Conservation (phyloP, 2,329 filamentous ascomycete species). For the Xylariomycetidae sp. region DNA sequence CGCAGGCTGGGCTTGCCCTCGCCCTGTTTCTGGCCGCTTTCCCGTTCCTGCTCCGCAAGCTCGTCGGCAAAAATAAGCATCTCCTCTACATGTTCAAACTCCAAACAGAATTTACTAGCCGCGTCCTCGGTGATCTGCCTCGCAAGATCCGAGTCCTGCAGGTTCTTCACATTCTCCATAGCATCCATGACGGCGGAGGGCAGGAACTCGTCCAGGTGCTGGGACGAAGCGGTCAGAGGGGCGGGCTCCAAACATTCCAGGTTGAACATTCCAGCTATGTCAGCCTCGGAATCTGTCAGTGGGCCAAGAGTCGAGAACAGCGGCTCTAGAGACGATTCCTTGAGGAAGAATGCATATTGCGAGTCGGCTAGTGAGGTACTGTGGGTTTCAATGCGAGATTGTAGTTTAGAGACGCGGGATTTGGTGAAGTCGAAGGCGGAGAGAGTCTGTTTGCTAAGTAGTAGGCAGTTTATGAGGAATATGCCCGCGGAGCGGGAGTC, state of each 20-base stretch:
- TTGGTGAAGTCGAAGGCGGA: slow-evolving; percentile 60
- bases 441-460: slow-evolving; percentile 53
- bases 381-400: slow-evolving; percentile 50
- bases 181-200: slow-evolving; percentile 92
- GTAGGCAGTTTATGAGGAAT: slow-evolving; percentile 69
- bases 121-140: slow-evolving; percentile 77
- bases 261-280: slow-evolving; percentile 49
- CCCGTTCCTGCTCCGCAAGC: slow-evolving; percentile 21
- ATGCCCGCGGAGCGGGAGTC: slow-evolving; percentile 44
- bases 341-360: slow-evolving; percentile 69
- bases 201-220: slow-evolving; percentile 81
- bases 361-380: slow-evolving; percentile 56
- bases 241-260: slow-evolving; percentile 56
- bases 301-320: slow-evolving; percentile 55
- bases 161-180: slow-evolving; percentile 68
- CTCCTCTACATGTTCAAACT: slow-evolving; percentile 65
- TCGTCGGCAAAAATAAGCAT: slow-evolving; percentile 42
- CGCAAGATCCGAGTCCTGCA: slow-evolving; percentile 69
- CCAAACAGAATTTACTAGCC: slow-evolving; percentile 75
- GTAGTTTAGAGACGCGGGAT: slow-evolving; percentile 50
- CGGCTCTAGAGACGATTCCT: slow-evolving; percentile 66
- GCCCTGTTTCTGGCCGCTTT: slow-evolving; percentile 13
- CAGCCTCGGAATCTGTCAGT: slow-evolving; percentile 30
- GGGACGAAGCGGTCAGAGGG: slow-evolving; percentile 62
- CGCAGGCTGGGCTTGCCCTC: slow-evolving; percentile 31